Evolutionary conservation across 768 basidiomycete genomes (phyloP), one percentile per base, ranked within the genome.

Genomic region (Calocera cornea): DNA sequence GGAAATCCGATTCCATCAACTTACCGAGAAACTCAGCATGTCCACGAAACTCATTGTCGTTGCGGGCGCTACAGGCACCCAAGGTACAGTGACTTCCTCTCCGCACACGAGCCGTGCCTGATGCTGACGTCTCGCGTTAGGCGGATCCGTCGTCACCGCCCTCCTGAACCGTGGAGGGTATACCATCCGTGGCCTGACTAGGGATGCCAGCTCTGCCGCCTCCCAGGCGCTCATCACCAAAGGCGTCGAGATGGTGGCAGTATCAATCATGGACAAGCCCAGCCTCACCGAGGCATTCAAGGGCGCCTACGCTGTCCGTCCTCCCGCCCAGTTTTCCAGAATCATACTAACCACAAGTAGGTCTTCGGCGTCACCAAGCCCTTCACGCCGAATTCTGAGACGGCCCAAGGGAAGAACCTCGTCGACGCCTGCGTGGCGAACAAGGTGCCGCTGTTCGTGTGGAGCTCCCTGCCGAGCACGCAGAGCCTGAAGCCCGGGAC

Each of bases 391-490:
- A 19, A 47, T 19, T 3, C 5, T 19, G 68, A 70, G 49, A 65
- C 36, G 11, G 31, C 64, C 60, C 70, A 71, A 27, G 74, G 74
- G 1, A 72, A 71, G 33, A 67, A 69, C 19, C 67, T 75, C 8
- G 72, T 74, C 24, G 74, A 75, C 64, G 74, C 73, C 0, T 72
- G 73, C 19, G 73, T 73, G 64, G 70, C 72, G 24, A 69, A 44
- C 2, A 70, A 72, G 7, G 69, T 74, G 19, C 67, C 72, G 64
- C 74, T 72, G 49, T 72, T 75, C 54, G 65, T 75, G 8, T 73
- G 65, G 68, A 71, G 54, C 66, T 71, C 54, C 31, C 54, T 60
- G 2, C 54, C 54, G 14, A 60, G 54, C 31, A 27, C 54, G 27
- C 7, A 31, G 7, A 19, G 31, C 14, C 11, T 33, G 8, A 29